Conservation (phyloP, 2,329 filamentous ascomycete species). For the Alternaria rosae region DNA sequence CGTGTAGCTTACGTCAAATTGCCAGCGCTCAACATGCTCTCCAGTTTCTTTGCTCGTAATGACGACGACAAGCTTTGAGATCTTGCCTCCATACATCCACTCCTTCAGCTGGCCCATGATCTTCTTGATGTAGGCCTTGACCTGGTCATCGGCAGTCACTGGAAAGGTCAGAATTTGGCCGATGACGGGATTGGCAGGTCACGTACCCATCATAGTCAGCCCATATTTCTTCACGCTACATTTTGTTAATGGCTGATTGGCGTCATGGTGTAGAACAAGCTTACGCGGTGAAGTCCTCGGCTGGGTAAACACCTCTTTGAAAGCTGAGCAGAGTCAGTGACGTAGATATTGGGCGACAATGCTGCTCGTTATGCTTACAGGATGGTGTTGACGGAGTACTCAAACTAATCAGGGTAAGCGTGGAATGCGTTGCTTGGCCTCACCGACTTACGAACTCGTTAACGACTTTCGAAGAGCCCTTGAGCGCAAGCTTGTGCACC, state of each 20-base stretch:
- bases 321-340: conserved; percentile 64
- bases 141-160: conserved; percentile 96
- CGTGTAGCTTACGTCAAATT: conserved; percentile 77
- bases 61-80: conserved; percentile 95
- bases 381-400: conserved; percentile 98
- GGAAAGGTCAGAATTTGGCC: conserved; percentile 25
- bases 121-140: conserved; percentile 98
- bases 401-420: conserved; percentile 67
- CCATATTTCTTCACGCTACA: conserved; percentile 95
- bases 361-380: conserved; percentile 63
- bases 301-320: conserved; percentile 83
- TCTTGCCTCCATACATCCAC: conserved; percentile 98
- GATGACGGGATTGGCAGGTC: not conserved
- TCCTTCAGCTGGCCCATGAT: conserved; percentile 98
- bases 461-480: conserved; percentile 84
- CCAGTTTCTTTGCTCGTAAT: conserved; percentile 97
- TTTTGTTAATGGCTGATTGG: conserved; percentile 19
- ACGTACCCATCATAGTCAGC: conserved; percentile 87
- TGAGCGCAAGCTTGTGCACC: conserved; percentile 91
- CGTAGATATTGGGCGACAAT: not conserved
- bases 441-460: conserved; percentile 87
- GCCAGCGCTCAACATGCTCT: conserved; percentile 95
- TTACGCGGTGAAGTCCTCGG: conserved; percentile 94
- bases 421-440: not conserved
- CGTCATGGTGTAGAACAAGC: conserved; percentile 38